Conservation (phyloP, 257 asterid genomes). For the Ballota nigra region DNA sequence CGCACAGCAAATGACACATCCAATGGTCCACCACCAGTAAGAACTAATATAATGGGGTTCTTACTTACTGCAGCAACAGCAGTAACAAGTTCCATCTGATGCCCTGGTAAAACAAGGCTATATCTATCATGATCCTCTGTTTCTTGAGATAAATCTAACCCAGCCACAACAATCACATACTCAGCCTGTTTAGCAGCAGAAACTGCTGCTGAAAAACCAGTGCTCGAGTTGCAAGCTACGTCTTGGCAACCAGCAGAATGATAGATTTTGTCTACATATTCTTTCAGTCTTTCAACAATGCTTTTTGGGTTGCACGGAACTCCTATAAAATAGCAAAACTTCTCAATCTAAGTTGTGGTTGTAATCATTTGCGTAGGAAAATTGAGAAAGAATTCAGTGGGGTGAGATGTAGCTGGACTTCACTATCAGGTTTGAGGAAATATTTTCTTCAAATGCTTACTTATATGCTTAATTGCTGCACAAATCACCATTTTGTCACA, state of each 20-base stretch:
- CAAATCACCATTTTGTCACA: too few species aligned
- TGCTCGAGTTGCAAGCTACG: slow-evolving; percentile 63
- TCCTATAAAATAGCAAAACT: slow-evolving; percentile 42
- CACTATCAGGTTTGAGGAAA: neutral
- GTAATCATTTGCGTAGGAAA: neutral
- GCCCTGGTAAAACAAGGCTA: slow-evolving; percentile 90
- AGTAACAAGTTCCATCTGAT: slow-evolving; percentile 57
- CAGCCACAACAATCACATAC: slow-evolving; percentile 66
- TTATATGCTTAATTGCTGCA: too few species aligned
- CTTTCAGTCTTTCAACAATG: slow-evolving; percentile 53
- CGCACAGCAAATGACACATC: slow-evolving; percentile 71
- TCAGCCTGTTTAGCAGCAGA: slow-evolving; percentile 61
- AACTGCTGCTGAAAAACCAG: slow-evolving; percentile 53
- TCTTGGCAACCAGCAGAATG: slow-evolving; percentile 74
- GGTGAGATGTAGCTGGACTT: neutral
- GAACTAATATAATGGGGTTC: slow-evolving; percentile 73
- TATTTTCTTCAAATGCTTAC: neutral
- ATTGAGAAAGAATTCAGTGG: neutral
- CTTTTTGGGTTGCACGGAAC: slow-evolving; percentile 69
- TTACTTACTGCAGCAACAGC: slow-evolving; percentile 59
- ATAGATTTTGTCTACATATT: slow-evolving; percentile 41
- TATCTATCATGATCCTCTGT: slow-evolving; percentile 83
- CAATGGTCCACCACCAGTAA: slow-evolving; percentile 88
- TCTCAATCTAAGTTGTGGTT: neutral
- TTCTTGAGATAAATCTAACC: slow-evolving; percentile 86